Evolutionary conservation across 2,329 filamentous ascomycete genomes (phyloP).

Genomic region (Westerdykella aurantiaca): DNA sequence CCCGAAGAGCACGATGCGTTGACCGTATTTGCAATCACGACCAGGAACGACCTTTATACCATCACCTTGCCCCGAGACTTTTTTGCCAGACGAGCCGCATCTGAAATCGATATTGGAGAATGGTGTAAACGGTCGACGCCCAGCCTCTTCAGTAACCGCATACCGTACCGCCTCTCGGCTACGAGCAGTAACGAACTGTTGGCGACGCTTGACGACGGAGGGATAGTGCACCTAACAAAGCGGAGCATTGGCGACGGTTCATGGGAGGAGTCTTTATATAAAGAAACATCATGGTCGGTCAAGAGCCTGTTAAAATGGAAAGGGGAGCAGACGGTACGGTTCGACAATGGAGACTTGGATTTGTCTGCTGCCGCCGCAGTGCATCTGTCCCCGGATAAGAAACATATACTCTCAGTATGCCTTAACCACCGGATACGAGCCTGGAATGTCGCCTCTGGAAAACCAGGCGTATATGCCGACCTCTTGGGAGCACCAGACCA

Average conservation of each 20-base stretch:
- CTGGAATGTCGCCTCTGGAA: conserved; percentile 82
- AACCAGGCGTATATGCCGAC: conserved; percentile 70
- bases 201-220: conserved; percentile 74
- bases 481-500: conserved; percentile 57
- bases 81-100: conserved; percentile 64
- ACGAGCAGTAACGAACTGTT: conserved; percentile 68
- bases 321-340: conserved; percentile 57
- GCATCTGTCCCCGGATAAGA: conserved; percentile 43
- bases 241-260: conserved; percentile 23
- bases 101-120: conserved; percentile 68
- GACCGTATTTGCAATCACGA: conserved; percentile 73
- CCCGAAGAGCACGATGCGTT: conserved; percentile 70
- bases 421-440: conserved; percentile 83
- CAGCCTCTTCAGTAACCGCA: conserved; percentile 68
- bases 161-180: conserved; percentile 74
- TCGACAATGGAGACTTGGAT: conserved; percentile 58
- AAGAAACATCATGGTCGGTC: conserved; percentile 58
- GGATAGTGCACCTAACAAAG: conserved; percentile 57
- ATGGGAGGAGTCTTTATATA: conserved; percentile 70
- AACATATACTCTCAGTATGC: conserved; percentile 69
- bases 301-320: conserved; percentile 60
- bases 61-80: conserved; percentile 77
- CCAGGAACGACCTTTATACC: conserved; percentile 73
- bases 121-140: conserved; percentile 70
- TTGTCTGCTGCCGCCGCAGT: conserved; percentile 60